Percentiles rank a stretch among this genome's conserved stretches.
These are phyloP conservation scores for Mycena albidolilacea DNA, from an alignment of 768 basidiomycete species.

Conservation along the genomic window DNA sequence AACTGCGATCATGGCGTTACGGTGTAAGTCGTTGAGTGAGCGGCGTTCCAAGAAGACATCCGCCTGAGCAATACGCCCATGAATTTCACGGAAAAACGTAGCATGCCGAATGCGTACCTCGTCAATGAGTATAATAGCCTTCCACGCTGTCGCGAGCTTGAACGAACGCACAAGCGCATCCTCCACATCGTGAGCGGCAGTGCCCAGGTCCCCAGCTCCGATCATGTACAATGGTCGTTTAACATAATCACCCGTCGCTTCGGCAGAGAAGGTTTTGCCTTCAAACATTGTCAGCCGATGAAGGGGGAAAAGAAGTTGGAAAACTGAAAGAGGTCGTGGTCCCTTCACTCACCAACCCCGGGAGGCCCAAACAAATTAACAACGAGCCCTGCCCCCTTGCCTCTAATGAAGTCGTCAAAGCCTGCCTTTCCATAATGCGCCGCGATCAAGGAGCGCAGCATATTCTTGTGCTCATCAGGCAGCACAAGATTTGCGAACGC, in stretches of 20 bases:
- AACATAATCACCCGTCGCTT: slow-evolving; percentile 72
- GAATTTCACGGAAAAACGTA: not conserved
- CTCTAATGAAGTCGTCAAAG: slow-evolving; percentile 75
- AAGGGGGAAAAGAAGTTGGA: not conserved
- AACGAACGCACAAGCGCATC: slow-evolving; percentile 60
- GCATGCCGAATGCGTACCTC: slow-evolving; percentile 49
- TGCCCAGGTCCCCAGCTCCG: slow-evolving; percentile 70
- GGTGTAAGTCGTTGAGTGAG: slow-evolving; percentile 72
- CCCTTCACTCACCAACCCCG: slow-evolving; percentile 61
- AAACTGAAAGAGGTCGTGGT: slow-evolving; percentile 32
- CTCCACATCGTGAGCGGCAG: slow-evolving; percentile 61
- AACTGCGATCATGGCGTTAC: slow-evolving; percentile 82
- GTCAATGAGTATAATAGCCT: slow-evolving; percentile 71
- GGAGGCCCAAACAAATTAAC: slow-evolving; percentile 72
- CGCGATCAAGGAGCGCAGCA: slow-evolving; percentile 69
- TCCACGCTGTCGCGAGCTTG: slow-evolving; percentile 71
- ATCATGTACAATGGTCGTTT: slow-evolving; percentile 67
- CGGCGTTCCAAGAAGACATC: slow-evolving; percentile 84
- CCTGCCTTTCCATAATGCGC: slow-evolving; percentile 67
- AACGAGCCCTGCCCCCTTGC: slow-evolving; percentile 74
- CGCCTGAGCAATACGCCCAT: slow-evolving; percentile 48
- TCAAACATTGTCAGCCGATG: not conserved
- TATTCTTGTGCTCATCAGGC: slow-evolving; percentile 65
- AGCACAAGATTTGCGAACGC: slow-evolving; percentile 74
- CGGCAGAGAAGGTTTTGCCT: slow-evolving; percentile 74